These are phyloP conservation scores for Suhomyces atakaporum DNA, from an alignment of 1,139 yeast species.

Conservation along the genomic window DNA sequence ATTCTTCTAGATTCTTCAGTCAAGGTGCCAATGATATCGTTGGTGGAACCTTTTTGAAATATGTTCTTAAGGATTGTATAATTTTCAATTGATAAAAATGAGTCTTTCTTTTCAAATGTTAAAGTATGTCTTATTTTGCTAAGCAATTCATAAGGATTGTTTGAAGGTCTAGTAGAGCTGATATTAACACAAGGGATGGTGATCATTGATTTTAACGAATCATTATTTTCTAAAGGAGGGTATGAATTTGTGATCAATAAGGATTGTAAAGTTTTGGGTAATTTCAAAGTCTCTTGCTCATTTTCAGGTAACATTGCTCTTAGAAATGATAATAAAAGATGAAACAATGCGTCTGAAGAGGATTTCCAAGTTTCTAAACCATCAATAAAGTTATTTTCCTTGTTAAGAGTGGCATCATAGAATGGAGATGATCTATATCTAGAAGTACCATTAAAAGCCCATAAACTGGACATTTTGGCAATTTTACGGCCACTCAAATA, in stretches of 20 bases:
- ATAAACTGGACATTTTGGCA: constrained; percentile 78
- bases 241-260: constrained; percentile 63
- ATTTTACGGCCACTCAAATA: constrained; percentile 79
- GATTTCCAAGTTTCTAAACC: constrained; percentile 80
- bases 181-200: constrained; percentile 65
- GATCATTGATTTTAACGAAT: constrained; percentile 39
- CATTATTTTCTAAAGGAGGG: constrained; percentile 54
- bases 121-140: constrained; percentile 66
- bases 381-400: constrained; percentile 55
- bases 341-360: constrained; percentile 85
- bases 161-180: constrained; percentile 62
- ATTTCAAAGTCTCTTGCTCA: constrained; percentile 53
- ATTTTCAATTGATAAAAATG: constrained; percentile 76
- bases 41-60: constrained; percentile 60
- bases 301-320: constrained; percentile 77
- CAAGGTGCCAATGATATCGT: constrained; percentile 61
- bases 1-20: constrained; percentile 76
- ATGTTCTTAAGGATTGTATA: constrained; percentile 72
- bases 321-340: constrained; percentile 71
- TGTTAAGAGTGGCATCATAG: constrained; percentile 42
- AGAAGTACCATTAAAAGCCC: constrained; percentile 69
- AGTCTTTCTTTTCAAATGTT: constrained; percentile 67
- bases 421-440: constrained; percentile 31
- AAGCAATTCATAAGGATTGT: constrained; percentile 44
- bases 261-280: constrained; percentile 66